Base-by-base conservation (phyloP, 495 filamentous ascomycete species). In the Penicillium cinerascens region DNA sequence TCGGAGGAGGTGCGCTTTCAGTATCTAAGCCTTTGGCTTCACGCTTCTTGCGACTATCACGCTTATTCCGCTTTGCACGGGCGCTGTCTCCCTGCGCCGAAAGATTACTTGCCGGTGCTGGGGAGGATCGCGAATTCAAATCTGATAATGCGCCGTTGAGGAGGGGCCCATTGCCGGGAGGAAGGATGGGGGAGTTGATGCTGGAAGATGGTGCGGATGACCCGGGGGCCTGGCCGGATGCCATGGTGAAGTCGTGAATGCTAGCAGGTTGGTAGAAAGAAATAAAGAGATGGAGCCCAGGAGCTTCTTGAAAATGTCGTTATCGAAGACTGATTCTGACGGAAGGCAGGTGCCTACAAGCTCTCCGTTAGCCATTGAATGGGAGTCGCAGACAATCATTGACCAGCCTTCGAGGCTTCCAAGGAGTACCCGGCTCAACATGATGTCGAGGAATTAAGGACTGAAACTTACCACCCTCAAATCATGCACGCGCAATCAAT, bases 41-140 rank as follows among this genome's bases (percentile, higher is more conserved):
- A 9, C 88, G 80, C 69, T 91, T 91, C 69, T 92, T 92, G 44
- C 74, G 72, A 59, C 74, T 77, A 45, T 77, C 74, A 29, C 70
- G 61, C 60, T 77, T 77, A 49, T 72, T 75, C 44, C 74, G 67
- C 46, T 77, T 77, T 42, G 69, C 63, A 26, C 68, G 70, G n/a
- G 59, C 55, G 23, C 54, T 54, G 51, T 75, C 72, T 7, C 56
- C 66, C 54, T 75, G 74, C 5, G 46, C 64, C 2, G 63, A 69
- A 23, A 54, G 49, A 47, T 62, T 67, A 21, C 59, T 67, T 16
- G 59, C 56, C 11, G 74, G 71, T 3, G 68, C 70, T 36, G 72
- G 71, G 8, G 74, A 76, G 7, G 67, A 68, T 51, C 73, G 61
- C 5, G 58, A 48, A 26, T 74, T 73, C 4, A 63, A 36, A 33